Base-by-base conservation (phyloP, 2,329 filamentous ascomycete genomes). In the Xylaria sp. region DNA sequence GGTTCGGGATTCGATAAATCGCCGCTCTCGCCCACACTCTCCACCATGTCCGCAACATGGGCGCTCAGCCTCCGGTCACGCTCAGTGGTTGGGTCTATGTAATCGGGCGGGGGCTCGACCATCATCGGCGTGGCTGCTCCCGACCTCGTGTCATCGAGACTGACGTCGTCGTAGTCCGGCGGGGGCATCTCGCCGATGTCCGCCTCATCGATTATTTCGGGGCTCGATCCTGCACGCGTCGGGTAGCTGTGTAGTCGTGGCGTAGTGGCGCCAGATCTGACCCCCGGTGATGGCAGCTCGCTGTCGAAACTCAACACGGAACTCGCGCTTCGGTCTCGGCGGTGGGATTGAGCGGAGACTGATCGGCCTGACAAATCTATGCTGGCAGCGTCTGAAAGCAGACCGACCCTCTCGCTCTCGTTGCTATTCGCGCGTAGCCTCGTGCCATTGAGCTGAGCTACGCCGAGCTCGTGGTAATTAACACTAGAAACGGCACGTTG, bases 391-490 rank as follows among this genome's bases (percentile, higher is more conserved):
- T 88, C 86, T 29, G 87, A 89, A 11, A 93, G 77, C 7, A 93
- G 74, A 1, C 89, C 89, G 40, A 87, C 76, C 24, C 85, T 78
- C 67, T 93, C 89, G 64, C 86, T 90, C 62, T 92, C 89, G 17
- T 78, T 80, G 58, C 88, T 92, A 65, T 86, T 88, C 34, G 87
- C 88, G 24, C 90, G 81, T 22, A 94, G 73, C 42, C 90, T 78
- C 1, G 88, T 90, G 45, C 90, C 90, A 63, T 94, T 90, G 64
- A 90, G 89, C 41, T 88, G 79, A 0, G 88, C 89, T 13, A 92
- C 82, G 29, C 90, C 90, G 4, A 94, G 71, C 39, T 90, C 88
- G 8, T 82, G 88, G 63, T 94, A 94, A 40, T 86, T 85, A 17
- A 94, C 90, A 51, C 85, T 87, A 41, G 88, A 90, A 2, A 91